phyloP scores from a whole-genome alignment of 371 early-diverging fungal genomes.

The Dinochytrium kinnereticum region DNA sequence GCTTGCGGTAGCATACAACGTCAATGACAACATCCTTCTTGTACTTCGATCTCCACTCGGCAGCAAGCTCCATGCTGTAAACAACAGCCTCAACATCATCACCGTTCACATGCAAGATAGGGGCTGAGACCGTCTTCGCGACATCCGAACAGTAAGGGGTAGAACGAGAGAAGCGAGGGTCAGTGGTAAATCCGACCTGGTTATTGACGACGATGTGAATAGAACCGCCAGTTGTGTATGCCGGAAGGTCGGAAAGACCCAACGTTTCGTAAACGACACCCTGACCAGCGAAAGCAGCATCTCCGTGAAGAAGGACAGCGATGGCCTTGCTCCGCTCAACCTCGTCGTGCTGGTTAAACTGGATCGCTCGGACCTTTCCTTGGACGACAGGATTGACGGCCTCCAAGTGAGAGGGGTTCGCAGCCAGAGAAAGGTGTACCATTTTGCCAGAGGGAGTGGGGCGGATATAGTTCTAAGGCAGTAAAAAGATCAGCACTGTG shows the following conservation, averaged over 20 bases:
- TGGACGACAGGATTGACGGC: conserved; percentile 97
- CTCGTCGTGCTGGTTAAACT: conserved; percentile 88
- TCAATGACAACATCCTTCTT: conserved; percentile 96
- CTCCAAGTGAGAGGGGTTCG: conserved; percentile 98
- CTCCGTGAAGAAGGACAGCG: conserved; percentile 95
- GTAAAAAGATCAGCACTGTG: conserved; percentile 94
- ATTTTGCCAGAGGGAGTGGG: conserved; percentile 90
- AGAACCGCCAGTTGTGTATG: conserved; percentile 95
- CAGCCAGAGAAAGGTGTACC: conserved; percentile 92
- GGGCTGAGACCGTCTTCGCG: conserved; percentile 94
- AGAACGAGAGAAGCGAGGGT: conserved; percentile 92
- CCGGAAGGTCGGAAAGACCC: conserved; percentile 92
- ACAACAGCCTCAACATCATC: conserved; percentile 97
- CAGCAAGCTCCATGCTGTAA: conserved; percentile 89
- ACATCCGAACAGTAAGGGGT: conserved; percentile 97
- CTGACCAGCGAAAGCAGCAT: conserved; percentile 97
- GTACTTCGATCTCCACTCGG: conserved; percentile 95
- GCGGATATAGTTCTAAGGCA: conserved; percentile 81
- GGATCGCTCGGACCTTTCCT: conserved; percentile 94
- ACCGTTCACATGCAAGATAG: conserved; percentile 97
- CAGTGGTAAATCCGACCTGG: conserved; percentile 98
- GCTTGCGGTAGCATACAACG: conserved; percentile 94
- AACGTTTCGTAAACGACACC: conserved; percentile 97
- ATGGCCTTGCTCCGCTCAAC: conserved; percentile 76
- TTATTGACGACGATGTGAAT: conserved; percentile 98